Evolutionary conservation across 2,329 filamentous ascomycete genomes (phyloP).

Genomic region (Neoarthrinium moseri): DNA sequence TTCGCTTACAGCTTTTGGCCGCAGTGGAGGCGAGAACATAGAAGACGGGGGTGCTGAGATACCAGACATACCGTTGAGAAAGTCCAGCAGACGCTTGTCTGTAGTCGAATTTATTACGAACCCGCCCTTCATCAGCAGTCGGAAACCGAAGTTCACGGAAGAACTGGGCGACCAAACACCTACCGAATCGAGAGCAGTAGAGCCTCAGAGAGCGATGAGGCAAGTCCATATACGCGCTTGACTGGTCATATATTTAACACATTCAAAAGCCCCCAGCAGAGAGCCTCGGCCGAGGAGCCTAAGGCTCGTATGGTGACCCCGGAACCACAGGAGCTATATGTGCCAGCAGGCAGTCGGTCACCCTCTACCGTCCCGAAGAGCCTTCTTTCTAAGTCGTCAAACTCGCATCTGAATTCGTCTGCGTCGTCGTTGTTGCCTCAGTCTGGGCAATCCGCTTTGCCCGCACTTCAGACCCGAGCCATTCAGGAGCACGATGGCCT

Average conservation of each 20-base stretch:
- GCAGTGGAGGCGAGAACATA: not conserved
- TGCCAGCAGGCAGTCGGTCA: slow-evolving; percentile 17
- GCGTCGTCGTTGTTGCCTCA: slow-evolving; percentile 21
- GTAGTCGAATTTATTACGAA: slow-evolving; percentile 7
- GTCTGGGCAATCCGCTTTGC: slow-evolving; percentile 12
- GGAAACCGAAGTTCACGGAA: slow-evolving; percentile 9
- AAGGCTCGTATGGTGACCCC: slow-evolving; percentile 5
- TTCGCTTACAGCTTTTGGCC: slow-evolving; percentile 9
- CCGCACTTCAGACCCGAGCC: slow-evolving; percentile 23
- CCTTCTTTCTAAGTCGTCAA: slow-evolving; percentile 23
- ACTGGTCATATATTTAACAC: not conserved
- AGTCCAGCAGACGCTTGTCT: slow-evolving; percentile 5
- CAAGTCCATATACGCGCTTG: not conserved
- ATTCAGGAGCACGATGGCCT: slow-evolving; percentile 27
- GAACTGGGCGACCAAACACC: not conserved
- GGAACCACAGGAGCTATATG: slow-evolving; percentile 14
- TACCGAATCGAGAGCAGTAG: not conserved
- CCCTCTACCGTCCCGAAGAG: slow-evolving; percentile 24
- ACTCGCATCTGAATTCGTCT: slow-evolving; percentile 25
- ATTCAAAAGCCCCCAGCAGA: not conserved
- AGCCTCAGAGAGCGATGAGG: not conserved
- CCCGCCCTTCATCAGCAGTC: slow-evolving; percentile 1
- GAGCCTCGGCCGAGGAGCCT: not conserved
- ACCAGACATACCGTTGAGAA: slow-evolving; percentile 12
- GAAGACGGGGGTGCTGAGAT: slow-evolving; percentile 7